phyloP scores from a whole-genome alignment of 768 basidiomycete species.

The Solioccasus polychromus region DNA sequence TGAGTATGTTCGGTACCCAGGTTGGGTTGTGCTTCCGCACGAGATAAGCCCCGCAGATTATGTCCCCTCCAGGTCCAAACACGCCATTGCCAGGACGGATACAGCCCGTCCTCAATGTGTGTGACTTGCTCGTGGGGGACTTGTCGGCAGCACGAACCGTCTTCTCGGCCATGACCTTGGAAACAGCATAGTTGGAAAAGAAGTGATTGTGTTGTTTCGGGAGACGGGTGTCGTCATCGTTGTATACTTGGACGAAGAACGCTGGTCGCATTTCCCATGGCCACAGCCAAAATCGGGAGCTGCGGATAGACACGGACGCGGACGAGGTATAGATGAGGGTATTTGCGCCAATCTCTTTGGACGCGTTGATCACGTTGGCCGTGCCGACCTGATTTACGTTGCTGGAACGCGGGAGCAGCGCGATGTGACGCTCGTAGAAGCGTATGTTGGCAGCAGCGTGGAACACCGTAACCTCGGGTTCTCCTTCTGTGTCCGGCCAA shows the following conservation, averaged over 20 bases:
- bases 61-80: conserved; percentile 74
- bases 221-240: conserved; percentile 53
- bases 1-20: conserved; percentile 56
- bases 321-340: conserved; percentile 73
- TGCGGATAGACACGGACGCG: conserved; percentile 56
- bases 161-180: conserved; percentile 58
- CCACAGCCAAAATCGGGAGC: conserved; percentile 65
- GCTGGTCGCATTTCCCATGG: conserved; percentile 67
- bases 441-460: conserved; percentile 78
- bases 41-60: conserved; percentile 63
- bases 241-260: conserved; percentile 58
- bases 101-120: conserved; percentile 60
- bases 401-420: conserved; percentile 51
- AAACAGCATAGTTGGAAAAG: conserved; percentile 77
- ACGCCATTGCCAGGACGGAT: conserved; percentile 78
- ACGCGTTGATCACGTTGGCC: conserved; percentile 61
- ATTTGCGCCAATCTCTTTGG: conserved; percentile 50
- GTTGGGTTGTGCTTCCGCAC: conserved; percentile 56
- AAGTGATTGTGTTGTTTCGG: conserved; percentile 58
- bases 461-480: conserved; percentile 55
- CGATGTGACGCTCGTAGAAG: conserved; percentile 62
- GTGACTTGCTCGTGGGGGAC: conserved; percentile 27
- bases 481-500: conserved; percentile 46
- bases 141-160: conserved; percentile 43
- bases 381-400: conserved; percentile 68